phyloP scores from a whole-genome alignment of 2,329 filamentous ascomycete species.

The Amauroascus verrucosus region DNA sequence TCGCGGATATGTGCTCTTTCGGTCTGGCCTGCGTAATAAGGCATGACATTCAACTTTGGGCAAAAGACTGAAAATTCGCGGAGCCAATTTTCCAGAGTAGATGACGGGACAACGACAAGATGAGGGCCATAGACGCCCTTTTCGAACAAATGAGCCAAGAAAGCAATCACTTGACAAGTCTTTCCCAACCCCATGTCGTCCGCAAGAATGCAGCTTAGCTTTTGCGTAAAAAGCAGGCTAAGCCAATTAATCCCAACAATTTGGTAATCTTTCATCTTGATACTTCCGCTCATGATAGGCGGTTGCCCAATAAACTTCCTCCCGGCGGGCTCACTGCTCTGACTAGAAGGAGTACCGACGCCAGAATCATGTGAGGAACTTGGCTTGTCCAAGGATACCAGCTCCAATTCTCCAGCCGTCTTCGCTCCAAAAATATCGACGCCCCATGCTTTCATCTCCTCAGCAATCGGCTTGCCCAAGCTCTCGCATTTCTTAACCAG shows the following conservation, averaged over 20 bases:
- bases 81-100: conserved; percentile 92
- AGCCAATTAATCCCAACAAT: conserved; percentile 94
- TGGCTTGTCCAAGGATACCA: conserved; percentile 44
- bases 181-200: conserved; percentile 97
- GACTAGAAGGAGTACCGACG: conserved; percentile 52
- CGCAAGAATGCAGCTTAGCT: conserved; percentile 79
- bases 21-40: conserved; percentile 60
- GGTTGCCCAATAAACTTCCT: conserved; percentile 56
- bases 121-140: conserved; percentile 59
- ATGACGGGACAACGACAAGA: conserved; percentile 81
- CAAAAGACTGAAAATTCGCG: conserved; percentile 83
- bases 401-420: conserved; percentile 51
- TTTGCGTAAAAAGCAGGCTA: conserved; percentile 65
- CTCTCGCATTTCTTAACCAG: conserved; percentile 67
- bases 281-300: conserved; percentile 60
- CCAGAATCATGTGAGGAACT: conserved; percentile 50
- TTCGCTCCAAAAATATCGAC: conserved; percentile 52
- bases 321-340: conserved; percentile 31
- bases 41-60: conserved; percentile 59
- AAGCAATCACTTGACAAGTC: conserved; percentile 90
- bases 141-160: conserved; percentile 73
- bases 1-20: conserved; percentile 60
- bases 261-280: conserved; percentile 85
- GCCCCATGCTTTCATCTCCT: conserved; percentile 58
- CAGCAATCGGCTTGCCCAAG: conserved; percentile 56